Percentiles rank a stretch among this genome's conserved stretches.
Conservation (phyloP, 1,284 basidiomycete genomes). For the Heimioporus punctisporus region DNA sequence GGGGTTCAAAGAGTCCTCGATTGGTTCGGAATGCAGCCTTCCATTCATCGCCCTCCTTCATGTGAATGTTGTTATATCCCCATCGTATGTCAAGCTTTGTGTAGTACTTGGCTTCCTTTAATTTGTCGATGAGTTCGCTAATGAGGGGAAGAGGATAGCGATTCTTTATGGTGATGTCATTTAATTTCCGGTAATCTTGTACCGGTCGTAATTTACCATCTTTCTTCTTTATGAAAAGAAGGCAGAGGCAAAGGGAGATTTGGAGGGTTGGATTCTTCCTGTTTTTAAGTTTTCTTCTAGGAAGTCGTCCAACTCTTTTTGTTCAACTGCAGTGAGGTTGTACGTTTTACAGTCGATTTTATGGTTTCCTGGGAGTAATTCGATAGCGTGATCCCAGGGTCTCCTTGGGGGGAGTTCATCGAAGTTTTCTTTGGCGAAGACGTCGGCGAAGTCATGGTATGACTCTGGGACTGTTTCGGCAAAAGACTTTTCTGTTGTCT, state of each 20-base stretch:
- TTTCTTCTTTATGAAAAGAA: not conserved
- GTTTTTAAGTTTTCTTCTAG: not conserved
- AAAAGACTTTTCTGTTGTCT: not conserved
- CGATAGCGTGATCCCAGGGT: not conserved
- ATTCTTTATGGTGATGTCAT: not conserved
- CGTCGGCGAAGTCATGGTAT: not conserved
- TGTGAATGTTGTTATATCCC: conserved; percentile 2
- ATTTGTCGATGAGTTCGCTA: conserved; percentile 25
- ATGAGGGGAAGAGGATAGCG: conserved; percentile 28
- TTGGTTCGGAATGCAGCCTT: conserved; percentile 4
- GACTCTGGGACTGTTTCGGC: no score
- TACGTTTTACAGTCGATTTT: no score
- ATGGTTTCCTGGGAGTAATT: not conserved
- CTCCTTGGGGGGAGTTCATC: not conserved
- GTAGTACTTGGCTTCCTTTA: conserved; percentile 23
- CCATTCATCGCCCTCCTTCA: conserved; percentile 26
- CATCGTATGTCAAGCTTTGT: conserved; percentile 5
- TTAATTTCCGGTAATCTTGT: not conserved
- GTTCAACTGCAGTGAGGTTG: no score
- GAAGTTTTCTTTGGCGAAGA: not conserved
- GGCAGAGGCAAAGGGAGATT: not conserved
- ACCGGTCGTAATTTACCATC: not conserved
- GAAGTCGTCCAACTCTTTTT: not conserved
- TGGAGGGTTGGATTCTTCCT: not conserved
- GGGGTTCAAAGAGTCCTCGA: conserved; percentile 24